Evolutionary conservation across 495 filamentous ascomycete species (phyloP), one percentile per base, ranked within the genome.

Genomic region (Thermothielavioides terrestris): DNA sequence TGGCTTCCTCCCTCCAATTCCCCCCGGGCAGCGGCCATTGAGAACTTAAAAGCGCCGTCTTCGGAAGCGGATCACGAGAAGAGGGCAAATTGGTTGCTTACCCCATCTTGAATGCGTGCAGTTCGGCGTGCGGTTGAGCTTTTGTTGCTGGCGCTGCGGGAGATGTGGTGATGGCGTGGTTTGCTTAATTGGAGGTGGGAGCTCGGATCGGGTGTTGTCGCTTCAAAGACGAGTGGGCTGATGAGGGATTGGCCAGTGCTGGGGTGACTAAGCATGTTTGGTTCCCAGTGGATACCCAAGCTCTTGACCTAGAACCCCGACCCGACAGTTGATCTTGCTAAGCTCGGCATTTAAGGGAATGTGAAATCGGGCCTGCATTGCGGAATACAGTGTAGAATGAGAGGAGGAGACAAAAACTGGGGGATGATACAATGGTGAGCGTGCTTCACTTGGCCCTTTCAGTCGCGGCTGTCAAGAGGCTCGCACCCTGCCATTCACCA

Each of bases 111-210:
- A 55, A 30, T 42, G 42, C 28, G 40, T 46, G 47, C 48, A 41
- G 55, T 50, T 37, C 40, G n/a, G 17, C 28, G 18, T 49, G 47
- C 34, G 45, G 47, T 34, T 31, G 37, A 40, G 22, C 42, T 22
- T 15, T 22, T 61, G 57, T 53, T 61, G 43, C 35, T 55, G 51
- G 58, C 46, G 49, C 52, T 49, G 56, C 56, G 58, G 49, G 46
- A 28, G 14, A 11, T 21, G n/a, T 43, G 28, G 47, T 50, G 39
- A 26, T 49, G 46, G 20, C 42, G 46, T 30, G 4, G 46, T 38
- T 35, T 50, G 47, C 37, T 41, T 36, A 30, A 40, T 10, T 6
- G 6, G 1, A 25, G 28, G 21, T n/a, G 46, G 21, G 25, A 15
- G 30, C 14, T 32, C 43, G 28, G 20, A 21, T 12, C 37, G 31